Conservation (phyloP, 768 basidiomycete genomes). For the Trametes maxima region DNA sequence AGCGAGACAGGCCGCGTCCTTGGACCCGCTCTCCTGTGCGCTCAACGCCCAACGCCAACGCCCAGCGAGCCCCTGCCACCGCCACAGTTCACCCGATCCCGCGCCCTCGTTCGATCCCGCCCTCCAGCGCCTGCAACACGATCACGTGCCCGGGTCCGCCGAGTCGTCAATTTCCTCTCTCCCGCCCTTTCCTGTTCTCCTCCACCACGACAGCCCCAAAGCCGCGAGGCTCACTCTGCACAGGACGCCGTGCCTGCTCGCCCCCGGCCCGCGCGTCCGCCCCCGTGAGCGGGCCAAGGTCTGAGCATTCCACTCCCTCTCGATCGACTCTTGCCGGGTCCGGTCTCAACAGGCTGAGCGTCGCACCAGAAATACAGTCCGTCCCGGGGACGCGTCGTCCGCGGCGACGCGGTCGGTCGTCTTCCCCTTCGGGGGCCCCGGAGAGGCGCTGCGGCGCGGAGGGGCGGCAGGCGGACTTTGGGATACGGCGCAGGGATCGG, state of each 20-base stretch:
- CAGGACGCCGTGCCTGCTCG: constrained; percentile 37
- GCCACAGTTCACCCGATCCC: no score
- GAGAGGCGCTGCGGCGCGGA: constrained; percentile 44
- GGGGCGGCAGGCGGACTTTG: constrained; percentile 26
- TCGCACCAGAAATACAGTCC: constrained; percentile 64
- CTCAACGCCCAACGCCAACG: no score
- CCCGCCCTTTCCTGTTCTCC: background rate
- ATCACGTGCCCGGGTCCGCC: background rate
- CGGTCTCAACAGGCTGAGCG: constrained; percentile 57
- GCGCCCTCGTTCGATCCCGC: no score
- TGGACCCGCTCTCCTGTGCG: no score
- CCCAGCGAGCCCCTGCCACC: no score
- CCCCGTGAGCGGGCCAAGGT: constrained; percentile 81
- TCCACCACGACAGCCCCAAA: constrained; percentile 48
- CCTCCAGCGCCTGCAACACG: no score
- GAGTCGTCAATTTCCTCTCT: constrained; percentile 11
- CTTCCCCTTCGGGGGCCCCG: constrained; percentile 32
- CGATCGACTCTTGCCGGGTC: constrained; percentile 65
- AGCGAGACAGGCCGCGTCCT: no score
- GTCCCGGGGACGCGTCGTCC: constrained; percentile 29
- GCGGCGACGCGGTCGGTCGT: background rate
- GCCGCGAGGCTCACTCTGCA: constrained; percentile 70
- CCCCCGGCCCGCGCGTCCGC: constrained; percentile 26
- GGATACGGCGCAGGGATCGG: constrained; percentile 25
- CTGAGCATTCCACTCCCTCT: constrained; percentile 72